These are phyloP conservation scores for Ilyonectria destructans DNA, from an alignment of 2,329 filamentous ascomycete genomes.

Conservation along the genomic window DNA sequence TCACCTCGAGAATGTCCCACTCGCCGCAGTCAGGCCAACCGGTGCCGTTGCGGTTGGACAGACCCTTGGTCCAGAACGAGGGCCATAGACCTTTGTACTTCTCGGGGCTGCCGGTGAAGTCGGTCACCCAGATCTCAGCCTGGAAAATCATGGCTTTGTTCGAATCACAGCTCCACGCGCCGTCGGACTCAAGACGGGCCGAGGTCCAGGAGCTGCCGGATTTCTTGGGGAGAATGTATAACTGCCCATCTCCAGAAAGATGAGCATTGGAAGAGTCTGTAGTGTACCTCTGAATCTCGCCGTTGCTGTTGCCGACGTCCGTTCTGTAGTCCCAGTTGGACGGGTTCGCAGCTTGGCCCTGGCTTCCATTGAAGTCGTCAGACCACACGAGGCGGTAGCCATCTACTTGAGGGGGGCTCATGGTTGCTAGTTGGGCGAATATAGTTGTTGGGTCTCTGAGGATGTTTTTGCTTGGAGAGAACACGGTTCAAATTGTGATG, in stretches of 20 bases:
- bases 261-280: conserved; percentile 6
- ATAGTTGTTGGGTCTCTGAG: too few relatives aligned
- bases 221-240: conserved; percentile 14
- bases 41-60: neutral
- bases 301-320: too few relatives aligned
- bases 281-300: too few relatives aligned
- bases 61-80: neutral
- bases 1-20: conserved; percentile 20
- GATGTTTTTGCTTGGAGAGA: too few relatives aligned
- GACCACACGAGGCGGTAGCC: too few relatives aligned
- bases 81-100: neutral
- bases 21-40: neutral
- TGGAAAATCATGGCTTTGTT: neutral
- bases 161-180: neutral
- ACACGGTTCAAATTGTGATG: too few relatives aligned
- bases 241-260: conserved; percentile 1
- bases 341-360: too few relatives aligned
- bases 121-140: neutral
- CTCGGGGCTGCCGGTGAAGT: neutral
- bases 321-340: too few relatives aligned
- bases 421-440: too few relatives aligned
- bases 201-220: conserved; percentile 1
- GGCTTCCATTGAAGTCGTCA: too few relatives aligned
- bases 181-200: neutral
- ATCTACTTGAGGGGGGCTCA: too few relatives aligned